Conservation (phyloP, 768 basidiomycete species). For the Hortiboletus campestris region DNA sequence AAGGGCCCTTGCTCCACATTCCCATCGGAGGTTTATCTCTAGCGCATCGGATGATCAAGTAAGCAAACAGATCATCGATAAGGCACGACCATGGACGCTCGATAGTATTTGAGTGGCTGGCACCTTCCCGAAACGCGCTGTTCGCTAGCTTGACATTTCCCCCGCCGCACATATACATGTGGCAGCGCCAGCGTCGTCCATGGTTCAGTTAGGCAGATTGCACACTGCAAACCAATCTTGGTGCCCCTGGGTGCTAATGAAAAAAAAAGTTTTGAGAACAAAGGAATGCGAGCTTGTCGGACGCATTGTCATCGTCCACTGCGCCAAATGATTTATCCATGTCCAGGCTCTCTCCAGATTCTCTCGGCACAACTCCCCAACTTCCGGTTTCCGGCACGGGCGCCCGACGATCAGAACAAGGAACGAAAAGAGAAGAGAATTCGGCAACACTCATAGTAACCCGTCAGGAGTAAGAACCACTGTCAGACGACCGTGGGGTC, state of each 20-base stretch:
- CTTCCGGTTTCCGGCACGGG: not conserved
- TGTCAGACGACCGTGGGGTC: not conserved
- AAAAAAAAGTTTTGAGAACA: not conserved
- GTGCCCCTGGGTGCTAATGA: not conserved
- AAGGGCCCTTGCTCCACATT: not conserved
- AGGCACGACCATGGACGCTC: constrained; percentile 1
- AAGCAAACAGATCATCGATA: constrained; percentile 6
- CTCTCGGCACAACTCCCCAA: not conserved
- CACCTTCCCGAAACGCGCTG: not conserved
- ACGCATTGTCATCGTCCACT: not conserved
- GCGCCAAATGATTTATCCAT: not conserved
- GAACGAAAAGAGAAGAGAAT: not conserved
- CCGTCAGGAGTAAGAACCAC: constrained; percentile 1
- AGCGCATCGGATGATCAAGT: constrained; percentile 8
- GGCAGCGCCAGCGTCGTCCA: not conserved
- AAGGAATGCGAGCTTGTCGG: constrained; percentile 5
- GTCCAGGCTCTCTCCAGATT: not conserved
- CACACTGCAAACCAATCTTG: not conserved
- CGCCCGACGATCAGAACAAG: not conserved
- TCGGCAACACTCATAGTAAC: no score
- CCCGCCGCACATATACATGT: not conserved
- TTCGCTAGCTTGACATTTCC: not conserved
- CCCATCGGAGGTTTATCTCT: constrained; percentile 7
- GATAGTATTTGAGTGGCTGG: not conserved
- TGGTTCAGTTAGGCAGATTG: not conserved